phyloP scores from a whole-genome alignment of 2,329 filamentous ascomycete species.

The Penicillium verrucosum region DNA sequence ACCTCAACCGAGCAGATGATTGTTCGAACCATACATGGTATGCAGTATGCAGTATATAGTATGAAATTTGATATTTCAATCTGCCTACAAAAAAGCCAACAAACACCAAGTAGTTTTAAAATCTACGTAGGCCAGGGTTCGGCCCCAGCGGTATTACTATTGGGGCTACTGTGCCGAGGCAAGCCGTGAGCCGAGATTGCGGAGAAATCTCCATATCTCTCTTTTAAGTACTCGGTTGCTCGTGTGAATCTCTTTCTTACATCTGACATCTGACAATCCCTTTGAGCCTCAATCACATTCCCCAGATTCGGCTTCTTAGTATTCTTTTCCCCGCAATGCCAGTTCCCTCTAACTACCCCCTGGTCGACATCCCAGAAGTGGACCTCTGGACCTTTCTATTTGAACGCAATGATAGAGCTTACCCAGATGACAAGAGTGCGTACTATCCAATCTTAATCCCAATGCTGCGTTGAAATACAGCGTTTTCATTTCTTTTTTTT shows the following conservation, averaged over 20 bases:
- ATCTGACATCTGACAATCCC: not conserved
- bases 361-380: slow-evolving; percentile 66
- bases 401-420: slow-evolving; percentile 62
- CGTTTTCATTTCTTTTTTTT: not conserved
- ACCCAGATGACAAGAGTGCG: slow-evolving; percentile 69
- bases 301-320: slow-evolving; percentile 13
- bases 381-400: slow-evolving; percentile 81
- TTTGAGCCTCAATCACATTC: slow-evolving; percentile 1
- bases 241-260: not conserved
- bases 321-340: slow-evolving; percentile 53
- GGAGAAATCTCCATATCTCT: slow-evolving; percentile 10
- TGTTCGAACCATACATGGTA: not conserved
- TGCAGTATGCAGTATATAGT: not conserved
- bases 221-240: not conserved
- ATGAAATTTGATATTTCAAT: not conserved
- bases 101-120: not conserved
- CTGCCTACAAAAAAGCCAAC: too few relatives aligned
- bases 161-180: slow-evolving; percentile 21
- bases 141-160: not conserved
- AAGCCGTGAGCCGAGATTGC: slow-evolving; percentile 17
- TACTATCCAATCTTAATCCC: not conserved
- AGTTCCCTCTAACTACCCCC: slow-evolving; percentile 62
- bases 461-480: not conserved
- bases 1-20: not conserved
- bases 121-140: too few relatives aligned